phyloP scores from a whole-genome alignment of 768 basidiomycete species.

The Leucogyrophana mollusca region DNA sequence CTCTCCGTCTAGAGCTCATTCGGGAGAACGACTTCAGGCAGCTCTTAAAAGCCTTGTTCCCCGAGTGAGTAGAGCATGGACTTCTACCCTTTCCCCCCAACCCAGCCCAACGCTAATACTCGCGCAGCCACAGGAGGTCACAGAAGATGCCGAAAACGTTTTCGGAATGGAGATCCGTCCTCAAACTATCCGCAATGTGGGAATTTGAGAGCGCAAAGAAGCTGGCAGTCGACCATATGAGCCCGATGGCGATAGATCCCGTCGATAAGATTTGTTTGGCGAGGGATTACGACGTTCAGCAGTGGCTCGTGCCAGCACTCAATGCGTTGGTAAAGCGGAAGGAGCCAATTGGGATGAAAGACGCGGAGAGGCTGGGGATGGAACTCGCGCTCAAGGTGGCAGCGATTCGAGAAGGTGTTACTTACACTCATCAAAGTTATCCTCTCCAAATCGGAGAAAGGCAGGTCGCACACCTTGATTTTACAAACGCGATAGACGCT shows the following conservation, averaged over 20 bases:
- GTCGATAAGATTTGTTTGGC: slow-evolving; percentile 31
- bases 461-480: too few relatives aligned
- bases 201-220: slow-evolving; percentile 28
- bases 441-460: too few relatives aligned
- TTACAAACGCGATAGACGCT: too few relatives aligned
- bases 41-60: background rate
- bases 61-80: background rate
- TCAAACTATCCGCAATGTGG: slow-evolving; percentile 42
- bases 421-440: background rate
- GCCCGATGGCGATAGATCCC: slow-evolving; percentile 10
- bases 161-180: slow-evolving; percentile 34
- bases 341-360: slow-evolving; percentile 21
- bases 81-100: background rate
- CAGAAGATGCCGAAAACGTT: too few relatives aligned
- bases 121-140: background rate
- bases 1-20: background rate
- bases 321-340: slow-evolving; percentile 20
- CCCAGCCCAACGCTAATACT: background rate
- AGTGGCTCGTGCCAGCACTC: slow-evolving; percentile 34
- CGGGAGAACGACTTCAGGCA: background rate
- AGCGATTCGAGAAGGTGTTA: slow-evolving; percentile 7
- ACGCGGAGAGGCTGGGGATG: slow-evolving; percentile 27
- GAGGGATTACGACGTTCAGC: slow-evolving; percentile 25
- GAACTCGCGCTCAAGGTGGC: slow-evolving; percentile 12
- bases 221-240: slow-evolving; percentile 28